Conservation (phyloP, 2,329 filamentous ascomycete species). For the Dactylellina leptospora region DNA sequence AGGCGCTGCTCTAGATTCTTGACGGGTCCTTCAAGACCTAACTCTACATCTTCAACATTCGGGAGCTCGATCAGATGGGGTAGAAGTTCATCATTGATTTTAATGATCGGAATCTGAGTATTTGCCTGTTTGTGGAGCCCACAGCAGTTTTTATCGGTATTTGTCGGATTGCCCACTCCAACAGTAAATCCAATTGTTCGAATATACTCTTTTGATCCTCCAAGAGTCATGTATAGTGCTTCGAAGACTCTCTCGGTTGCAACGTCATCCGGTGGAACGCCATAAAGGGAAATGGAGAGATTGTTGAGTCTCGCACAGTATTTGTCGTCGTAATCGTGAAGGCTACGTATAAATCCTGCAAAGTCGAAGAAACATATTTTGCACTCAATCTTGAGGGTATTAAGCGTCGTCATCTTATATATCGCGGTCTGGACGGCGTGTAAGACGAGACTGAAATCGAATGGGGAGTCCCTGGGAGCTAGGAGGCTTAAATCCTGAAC, state of each 20-base stretch:
- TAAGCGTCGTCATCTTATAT: slow-evolving; percentile 18
- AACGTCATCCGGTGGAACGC: slow-evolving; percentile 5
- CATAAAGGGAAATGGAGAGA: slow-evolving; percentile 15
- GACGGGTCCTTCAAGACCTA: slow-evolving; percentile 12
- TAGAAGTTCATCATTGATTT: slow-evolving; percentile 10
- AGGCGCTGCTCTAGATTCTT: slow-evolving; percentile 24
- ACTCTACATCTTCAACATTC: slow-evolving; percentile 21
- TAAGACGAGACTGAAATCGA: slow-evolving; percentile 18
- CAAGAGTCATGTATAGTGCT: slow-evolving; percentile 22
- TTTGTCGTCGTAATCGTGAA: slow-evolving; percentile 4
- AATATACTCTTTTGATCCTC: slow-evolving; percentile 8
- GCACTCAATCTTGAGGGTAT: slow-evolving; percentile 8
- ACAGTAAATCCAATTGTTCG: slow-evolving; percentile 9
- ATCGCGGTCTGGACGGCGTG: slow-evolving; percentile 12
- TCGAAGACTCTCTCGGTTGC: slow-evolving; percentile 30
- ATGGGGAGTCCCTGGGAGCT: slow-evolving; percentile 25
- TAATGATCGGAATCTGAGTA: slow-evolving; percentile 11
- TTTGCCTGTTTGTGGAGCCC: slow-evolving; percentile 1
- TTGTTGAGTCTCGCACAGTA: slow-evolving; percentile 8
- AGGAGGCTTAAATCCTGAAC: slow-evolving; percentile 15
- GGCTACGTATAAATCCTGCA: slow-evolving; percentile 11
- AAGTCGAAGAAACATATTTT: slow-evolving; percentile 26
- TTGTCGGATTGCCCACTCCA: not conserved
- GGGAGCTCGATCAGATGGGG: slow-evolving; percentile 14
- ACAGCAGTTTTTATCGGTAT: slow-evolving; percentile 8